These are phyloP conservation scores for Arachnomyces sp. DNA, from an alignment of 2,329 filamentous ascomycete genomes.

Conservation along the genomic window DNA sequence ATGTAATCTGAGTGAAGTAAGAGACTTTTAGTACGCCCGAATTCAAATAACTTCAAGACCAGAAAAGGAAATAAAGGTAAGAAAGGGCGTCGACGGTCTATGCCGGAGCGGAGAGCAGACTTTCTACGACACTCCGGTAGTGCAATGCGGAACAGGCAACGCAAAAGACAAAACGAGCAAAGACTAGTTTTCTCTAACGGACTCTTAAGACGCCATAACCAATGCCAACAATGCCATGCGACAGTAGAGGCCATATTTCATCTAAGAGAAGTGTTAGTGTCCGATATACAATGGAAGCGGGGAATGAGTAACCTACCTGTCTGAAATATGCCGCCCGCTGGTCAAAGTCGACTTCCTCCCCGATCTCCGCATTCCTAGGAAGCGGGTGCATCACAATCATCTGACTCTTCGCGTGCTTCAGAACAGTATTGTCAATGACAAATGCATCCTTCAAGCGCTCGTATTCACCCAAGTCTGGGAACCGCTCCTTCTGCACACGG, in stretches of 20 bases:
- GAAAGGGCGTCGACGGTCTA: no score
- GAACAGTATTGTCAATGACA: slow-evolving; percentile 78
- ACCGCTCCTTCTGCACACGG: slow-evolving; percentile 91
- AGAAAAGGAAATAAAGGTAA: no score
- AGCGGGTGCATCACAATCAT: slow-evolving; percentile 96
- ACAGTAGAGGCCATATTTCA: slow-evolving; percentile 95
- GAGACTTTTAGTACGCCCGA: no score
- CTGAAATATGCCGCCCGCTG: slow-evolving; percentile 94
- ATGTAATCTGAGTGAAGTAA: no score
- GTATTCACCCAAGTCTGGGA: slow-evolving; percentile 70
- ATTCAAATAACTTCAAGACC: no score
- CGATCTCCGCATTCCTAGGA: slow-evolving; percentile 86
- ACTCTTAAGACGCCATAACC: slow-evolving; percentile 58
- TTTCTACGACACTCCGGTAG: neutral
- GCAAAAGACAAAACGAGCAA: neutral
- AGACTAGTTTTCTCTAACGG: neutral
- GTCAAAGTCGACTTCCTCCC: slow-evolving; percentile 95
- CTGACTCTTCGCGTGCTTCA: slow-evolving; percentile 83
- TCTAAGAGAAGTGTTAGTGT: slow-evolving; percentile 53
- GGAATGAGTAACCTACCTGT: slow-evolving; percentile 64
- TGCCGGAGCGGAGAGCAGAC: slow-evolving; percentile 1
- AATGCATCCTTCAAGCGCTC: slow-evolving; percentile 83
- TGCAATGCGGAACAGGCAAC: neutral
- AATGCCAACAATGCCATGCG: slow-evolving; percentile 94
- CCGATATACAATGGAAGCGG: slow-evolving; percentile 1